phyloP scores from a whole-genome alignment of 108 stramenopile genomes.

The Mayamaea pseudoterrestris region DNA sequence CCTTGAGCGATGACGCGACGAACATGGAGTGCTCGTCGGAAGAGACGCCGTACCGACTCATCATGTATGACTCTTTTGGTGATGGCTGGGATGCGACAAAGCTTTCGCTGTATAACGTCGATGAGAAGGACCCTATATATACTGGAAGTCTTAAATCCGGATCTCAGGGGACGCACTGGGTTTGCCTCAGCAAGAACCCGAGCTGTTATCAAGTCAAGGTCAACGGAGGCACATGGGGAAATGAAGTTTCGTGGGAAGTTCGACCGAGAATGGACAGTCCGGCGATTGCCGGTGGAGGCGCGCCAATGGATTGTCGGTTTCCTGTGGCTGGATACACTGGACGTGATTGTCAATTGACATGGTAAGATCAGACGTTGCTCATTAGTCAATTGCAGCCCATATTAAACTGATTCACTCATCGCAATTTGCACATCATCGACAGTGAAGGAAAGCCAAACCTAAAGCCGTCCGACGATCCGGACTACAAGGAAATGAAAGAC shows the following conservation, averaged over 20 bases:
- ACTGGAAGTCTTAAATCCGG: conserved; percentile 56
- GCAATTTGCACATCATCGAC: too few relatives aligned
- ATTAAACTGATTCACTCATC: too few relatives aligned
- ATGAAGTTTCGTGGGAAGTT: conserved; percentile 84
- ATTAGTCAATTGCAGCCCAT: too few relatives aligned
- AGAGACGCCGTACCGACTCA: conserved; percentile 39
- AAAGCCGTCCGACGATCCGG: conserved; percentile 44
- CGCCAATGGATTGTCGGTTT: conserved; percentile 57
- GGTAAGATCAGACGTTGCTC: conserved; percentile 37
- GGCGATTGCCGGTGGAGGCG: conserved; percentile 43
- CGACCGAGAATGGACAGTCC: conserved; percentile 33
- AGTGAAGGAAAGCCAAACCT: too few relatives aligned
- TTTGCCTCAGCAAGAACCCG: conserved; percentile 55
- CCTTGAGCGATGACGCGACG: conserved; percentile 11
- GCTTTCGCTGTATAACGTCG: conserved; percentile 24
- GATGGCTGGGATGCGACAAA: conserved; percentile 80
- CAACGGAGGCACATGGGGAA: conserved; percentile 73
- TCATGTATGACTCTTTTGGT: conserved; percentile 74
- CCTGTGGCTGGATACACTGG: conserved; percentile 19
- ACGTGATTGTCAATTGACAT: conserved; percentile 44
- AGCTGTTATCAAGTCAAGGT: conserved; percentile 65
- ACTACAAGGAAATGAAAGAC: conserved; percentile 66
- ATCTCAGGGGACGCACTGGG: conserved; percentile 45
- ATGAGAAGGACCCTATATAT: conserved; percentile 25
- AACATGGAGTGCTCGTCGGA: conserved; percentile 19